phyloP scores from a whole-genome alignment of 345 rosid species.

The Syzygium aqueum region DNA sequence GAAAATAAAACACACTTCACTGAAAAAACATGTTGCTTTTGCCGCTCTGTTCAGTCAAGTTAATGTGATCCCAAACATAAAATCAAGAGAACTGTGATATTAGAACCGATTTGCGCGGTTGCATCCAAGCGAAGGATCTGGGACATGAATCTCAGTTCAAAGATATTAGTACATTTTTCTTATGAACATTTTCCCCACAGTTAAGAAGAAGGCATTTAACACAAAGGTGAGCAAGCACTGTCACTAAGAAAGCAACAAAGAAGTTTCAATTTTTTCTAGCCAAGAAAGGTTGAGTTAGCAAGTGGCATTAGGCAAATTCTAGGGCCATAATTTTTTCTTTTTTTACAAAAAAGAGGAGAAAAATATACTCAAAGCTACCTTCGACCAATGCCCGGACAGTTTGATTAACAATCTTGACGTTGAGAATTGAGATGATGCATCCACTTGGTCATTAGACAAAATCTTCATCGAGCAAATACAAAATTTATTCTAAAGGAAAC shows the following conservation, averaged over 20 bases:
- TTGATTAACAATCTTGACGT: background rate
- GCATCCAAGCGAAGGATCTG: background rate
- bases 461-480: background rate
- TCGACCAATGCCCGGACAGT: background rate
- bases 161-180: background rate
- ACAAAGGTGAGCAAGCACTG: background rate
- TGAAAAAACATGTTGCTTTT: background rate
- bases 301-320: background rate
- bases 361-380: background rate
- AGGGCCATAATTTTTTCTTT: background rate
- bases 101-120: background rate
- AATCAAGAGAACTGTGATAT: background rate
- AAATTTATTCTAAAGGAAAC: background rate
- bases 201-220: background rate
- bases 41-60: background rate
- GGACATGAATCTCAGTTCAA: background rate
- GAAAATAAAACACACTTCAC: background rate
- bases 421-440: background rate
- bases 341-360: background rate
- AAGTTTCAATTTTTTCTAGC: background rate
- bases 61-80: background rate
- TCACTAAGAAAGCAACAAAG: background rate
- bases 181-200: background rate
- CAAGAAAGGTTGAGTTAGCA: background rate
- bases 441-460: background rate